Conservation (phyloP, 352 stramenopile genomes). For the Globisporangium takayamanum region DNA sequence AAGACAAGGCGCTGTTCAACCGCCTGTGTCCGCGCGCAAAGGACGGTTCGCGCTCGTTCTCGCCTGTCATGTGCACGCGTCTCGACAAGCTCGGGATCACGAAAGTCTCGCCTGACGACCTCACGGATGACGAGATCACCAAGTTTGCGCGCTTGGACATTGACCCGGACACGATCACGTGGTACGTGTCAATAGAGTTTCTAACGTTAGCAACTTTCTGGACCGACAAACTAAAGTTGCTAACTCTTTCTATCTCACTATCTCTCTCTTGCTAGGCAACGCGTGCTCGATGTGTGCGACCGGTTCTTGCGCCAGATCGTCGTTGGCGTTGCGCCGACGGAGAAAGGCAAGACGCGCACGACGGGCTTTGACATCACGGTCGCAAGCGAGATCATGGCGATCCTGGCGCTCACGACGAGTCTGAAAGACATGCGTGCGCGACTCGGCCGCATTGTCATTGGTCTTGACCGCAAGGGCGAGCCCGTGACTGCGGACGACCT, state of each 20-base stretch:
- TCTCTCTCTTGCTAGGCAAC: slow-evolving; percentile 39
- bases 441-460: slow-evolving; percentile 94
- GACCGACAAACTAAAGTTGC: not conserved
- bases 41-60: slow-evolving; percentile 81
- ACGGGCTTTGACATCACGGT: slow-evolving; percentile 89
- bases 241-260: not conserved
- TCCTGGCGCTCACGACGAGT: slow-evolving; percentile 93
- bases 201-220: not conserved
- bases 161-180: slow-evolving; percentile 89
- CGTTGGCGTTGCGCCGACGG: slow-evolving; percentile 85
- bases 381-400: slow-evolving; percentile 98
- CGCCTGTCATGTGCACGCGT: slow-evolving; percentile 88
- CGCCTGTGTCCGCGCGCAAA: slow-evolving; percentile 82
- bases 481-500: slow-evolving; percentile 96
- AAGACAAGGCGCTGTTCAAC: slow-evolving; percentile 81
- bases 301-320: slow-evolving; percentile 91
- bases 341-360: slow-evolving; percentile 82
- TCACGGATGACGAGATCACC: slow-evolving; percentile 91
- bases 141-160: slow-evolving; percentile 95
- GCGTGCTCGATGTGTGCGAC: slow-evolving; percentile 97
- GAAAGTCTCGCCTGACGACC: slow-evolving; percentile 88
- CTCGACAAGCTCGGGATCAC: slow-evolving; percentile 94
- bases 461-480: slow-evolving; percentile 65
- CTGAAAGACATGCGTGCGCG: slow-evolving; percentile 93
- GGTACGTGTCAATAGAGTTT: slow-evolving; percentile 9